Evolutionary conservation across 2,329 filamentous ascomycete species (phyloP).

Genomic region (Samsoniella hepiali): DNA sequence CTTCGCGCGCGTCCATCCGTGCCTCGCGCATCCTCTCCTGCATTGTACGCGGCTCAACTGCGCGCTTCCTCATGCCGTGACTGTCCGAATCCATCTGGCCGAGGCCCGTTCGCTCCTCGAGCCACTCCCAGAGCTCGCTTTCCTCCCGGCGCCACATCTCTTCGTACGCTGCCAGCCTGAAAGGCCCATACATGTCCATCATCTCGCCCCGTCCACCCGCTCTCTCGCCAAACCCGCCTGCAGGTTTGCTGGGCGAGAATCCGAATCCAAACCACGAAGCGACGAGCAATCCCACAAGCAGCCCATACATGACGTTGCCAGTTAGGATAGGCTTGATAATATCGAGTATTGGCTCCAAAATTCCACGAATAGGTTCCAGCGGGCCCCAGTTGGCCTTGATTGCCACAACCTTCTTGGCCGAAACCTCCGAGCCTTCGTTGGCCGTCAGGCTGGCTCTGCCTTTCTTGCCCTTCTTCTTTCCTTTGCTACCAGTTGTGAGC

Average conservation of each 20-base stretch:
- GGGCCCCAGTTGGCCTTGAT: slow-evolving; percentile 65
- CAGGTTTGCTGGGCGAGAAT: slow-evolving; percentile 38
- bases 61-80: slow-evolving; percentile 40
- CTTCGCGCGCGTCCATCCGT: slow-evolving; percentile 67
- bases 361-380: slow-evolving; percentile 71
- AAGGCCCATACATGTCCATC: slow-evolving; percentile 42
- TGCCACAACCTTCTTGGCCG: slow-evolving; percentile 38
- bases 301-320: slow-evolving; percentile 71
- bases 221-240: slow-evolving; percentile 35
- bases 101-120: slow-evolving; percentile 80
- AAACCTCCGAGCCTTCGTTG: slow-evolving; percentile 38
- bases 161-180: slow-evolving; percentile 80
- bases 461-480: slow-evolving; percentile 61
- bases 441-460: slow-evolving; percentile 44
- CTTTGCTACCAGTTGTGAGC: slow-evolving; percentile 48
- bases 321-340: slow-evolving; percentile 69
- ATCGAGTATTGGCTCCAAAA: slow-evolving; percentile 67
- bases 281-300: slow-evolving; percentile 70
- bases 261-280: slow-evolving; percentile 71
- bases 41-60: slow-evolving; percentile 52
- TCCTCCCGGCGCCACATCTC: slow-evolving; percentile 90
- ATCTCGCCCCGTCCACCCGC: slow-evolving; percentile 9
- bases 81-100: slow-evolving; percentile 50
- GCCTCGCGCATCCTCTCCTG: slow-evolving; percentile 58
- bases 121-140: slow-evolving; percentile 86